Conservation (phyloP, 2,329 filamentous ascomycete genomes). For the Fusarium xylarioides region DNA sequence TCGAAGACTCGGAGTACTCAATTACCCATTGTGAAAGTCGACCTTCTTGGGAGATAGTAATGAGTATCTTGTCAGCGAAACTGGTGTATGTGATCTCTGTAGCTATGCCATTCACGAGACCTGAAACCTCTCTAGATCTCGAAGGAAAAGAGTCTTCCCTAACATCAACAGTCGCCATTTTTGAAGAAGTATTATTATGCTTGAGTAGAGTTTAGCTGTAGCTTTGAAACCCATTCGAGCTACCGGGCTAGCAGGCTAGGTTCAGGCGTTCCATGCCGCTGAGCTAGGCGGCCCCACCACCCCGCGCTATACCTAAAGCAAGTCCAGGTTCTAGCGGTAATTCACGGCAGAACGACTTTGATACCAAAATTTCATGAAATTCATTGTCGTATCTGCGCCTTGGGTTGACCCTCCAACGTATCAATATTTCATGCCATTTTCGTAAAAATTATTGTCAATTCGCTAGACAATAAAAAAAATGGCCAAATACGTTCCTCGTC, state of each 20-base stretch:
- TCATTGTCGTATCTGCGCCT: conserved; percentile 13
- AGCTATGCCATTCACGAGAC: conserved; percentile 70
- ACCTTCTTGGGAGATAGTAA: conserved; percentile 88
- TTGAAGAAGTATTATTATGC: conserved; percentile 8
- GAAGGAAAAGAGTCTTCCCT: conserved; percentile 73
- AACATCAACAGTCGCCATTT: conserved; percentile 54
- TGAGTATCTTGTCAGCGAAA: conserved; percentile 90
- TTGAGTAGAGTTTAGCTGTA: conserved; percentile 22
- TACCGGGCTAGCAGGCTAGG: neutral
- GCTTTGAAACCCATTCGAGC: neutral
- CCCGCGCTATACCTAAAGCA: conserved; percentile 49
- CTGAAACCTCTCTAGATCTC: conserved; percentile 65
- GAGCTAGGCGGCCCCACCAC: conserved; percentile 33
- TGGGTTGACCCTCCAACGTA: conserved; percentile 17
- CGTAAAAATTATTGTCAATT: conserved; percentile 12
- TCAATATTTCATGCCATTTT: conserved; percentile 20
- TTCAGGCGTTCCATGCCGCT: neutral
- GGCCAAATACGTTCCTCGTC: conserved; percentile 69
- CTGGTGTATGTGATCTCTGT: conserved; percentile 78
- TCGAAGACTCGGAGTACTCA: neutral
- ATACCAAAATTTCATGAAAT: conserved; percentile 49
- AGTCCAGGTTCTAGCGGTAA: conserved; percentile 49
- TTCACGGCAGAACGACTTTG: conserved; percentile 47
- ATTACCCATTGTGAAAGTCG: conserved; percentile 89
- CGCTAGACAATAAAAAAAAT: conserved; percentile 45